Conservation (phyloP, 1,284 basidiomycete species). For the Fomitopsis palustris region DNA sequence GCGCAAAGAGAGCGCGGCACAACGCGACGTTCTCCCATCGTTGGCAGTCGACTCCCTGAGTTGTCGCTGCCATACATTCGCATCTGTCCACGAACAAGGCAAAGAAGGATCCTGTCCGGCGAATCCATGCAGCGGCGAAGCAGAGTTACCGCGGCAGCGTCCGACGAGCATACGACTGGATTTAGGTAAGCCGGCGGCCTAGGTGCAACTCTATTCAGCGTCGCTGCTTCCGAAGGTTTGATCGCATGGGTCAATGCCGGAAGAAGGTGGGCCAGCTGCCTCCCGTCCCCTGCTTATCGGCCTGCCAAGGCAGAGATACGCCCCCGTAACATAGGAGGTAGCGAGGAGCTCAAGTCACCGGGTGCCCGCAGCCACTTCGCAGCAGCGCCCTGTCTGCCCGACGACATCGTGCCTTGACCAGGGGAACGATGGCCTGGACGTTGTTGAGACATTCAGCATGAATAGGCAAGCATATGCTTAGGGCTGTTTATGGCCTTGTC, state of each 20-base stretch:
- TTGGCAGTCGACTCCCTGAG: no score
- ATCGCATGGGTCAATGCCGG: background rate
- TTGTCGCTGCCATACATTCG: no score
- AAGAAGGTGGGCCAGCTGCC: background rate
- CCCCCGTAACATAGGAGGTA: background rate
- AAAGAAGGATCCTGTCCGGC: background rate
- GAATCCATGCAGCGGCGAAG: no score
- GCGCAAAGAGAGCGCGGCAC: no score
- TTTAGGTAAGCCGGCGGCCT: slow-evolving; percentile 7
- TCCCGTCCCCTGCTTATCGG: background rate
- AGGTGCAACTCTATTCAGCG: background rate
- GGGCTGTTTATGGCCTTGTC: background rate
- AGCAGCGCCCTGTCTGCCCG: no score
- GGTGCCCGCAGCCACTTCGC: background rate
- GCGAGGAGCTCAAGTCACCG: background rate
- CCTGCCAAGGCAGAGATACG: background rate
- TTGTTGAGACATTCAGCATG: background rate
- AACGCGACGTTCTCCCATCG: no score
- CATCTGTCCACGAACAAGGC: background rate
- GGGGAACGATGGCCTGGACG: background rate
- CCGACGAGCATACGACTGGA: background rate
- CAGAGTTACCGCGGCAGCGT: slow-evolving; percentile 1
- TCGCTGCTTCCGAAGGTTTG: background rate
- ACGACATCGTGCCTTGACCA: background rate
- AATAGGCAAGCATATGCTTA: background rate